A percentile compares a stretch with the other conserved stretches of the same genome.
Evolutionary conservation across 2,329 filamentous ascomycete genomes (phyloP).

Genomic region (Colletotrichum tamarilloi): DNA sequence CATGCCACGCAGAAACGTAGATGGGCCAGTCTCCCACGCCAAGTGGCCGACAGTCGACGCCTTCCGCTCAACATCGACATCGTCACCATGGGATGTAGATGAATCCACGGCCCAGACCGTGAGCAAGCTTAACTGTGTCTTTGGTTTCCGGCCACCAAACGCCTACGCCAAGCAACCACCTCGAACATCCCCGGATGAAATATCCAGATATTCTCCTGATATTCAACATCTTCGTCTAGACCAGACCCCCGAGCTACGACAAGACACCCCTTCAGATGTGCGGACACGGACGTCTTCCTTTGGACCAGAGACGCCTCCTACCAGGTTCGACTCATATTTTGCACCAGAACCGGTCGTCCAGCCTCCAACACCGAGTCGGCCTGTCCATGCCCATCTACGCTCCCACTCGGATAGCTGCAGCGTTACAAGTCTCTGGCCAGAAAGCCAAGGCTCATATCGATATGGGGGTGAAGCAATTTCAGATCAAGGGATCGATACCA

Average conservation of each 20-base stretch:
- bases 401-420: constrained; percentile 30
- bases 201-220: constrained; percentile 19
- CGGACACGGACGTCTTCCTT: constrained; percentile 30
- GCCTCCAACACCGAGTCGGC: constrained; percentile 18
- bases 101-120: constrained; percentile 31
- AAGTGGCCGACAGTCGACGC: constrained; percentile 24
- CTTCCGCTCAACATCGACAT: constrained; percentile 1
- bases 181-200: constrained; percentile 11
- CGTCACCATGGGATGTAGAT: constrained; percentile 24
- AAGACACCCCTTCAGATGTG: constrained; percentile 27
- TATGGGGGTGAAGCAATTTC: background rate
- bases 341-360: constrained; percentile 24
- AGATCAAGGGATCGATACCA: background rate
- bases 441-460: background rate
- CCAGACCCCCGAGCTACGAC: constrained; percentile 25
- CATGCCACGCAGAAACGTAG: constrained; percentile 27
- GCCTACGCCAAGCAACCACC: constrained; percentile 4
- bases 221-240: constrained; percentile 8
- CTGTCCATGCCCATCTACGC: constrained; percentile 13
- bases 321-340: constrained; percentile 23
- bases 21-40: constrained; percentile 29
- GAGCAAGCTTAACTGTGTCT: constrained; percentile 27
- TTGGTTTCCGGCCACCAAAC: constrained; percentile 24
- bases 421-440: constrained; percentile 11
- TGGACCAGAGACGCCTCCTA: constrained; percentile 28